Evolutionary conservation across 164 flowering plant genomes (phyloP).

Genomic region (Tinospora cordifolia): DNA sequence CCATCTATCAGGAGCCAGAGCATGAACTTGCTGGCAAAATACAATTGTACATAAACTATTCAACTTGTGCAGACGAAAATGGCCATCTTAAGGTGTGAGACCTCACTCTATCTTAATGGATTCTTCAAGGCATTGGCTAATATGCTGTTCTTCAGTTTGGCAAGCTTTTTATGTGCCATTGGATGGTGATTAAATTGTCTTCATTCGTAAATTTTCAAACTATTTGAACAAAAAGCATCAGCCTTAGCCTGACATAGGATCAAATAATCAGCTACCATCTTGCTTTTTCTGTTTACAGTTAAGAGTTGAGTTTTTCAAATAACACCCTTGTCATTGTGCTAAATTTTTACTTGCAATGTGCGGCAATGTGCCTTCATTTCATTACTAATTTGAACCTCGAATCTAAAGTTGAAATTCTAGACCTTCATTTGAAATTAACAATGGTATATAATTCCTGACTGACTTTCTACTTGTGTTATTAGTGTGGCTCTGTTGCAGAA

Average conservation of each 20-base stretch:
- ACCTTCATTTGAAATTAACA: too few species aligned
- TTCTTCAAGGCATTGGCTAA: background rate
- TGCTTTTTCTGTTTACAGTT: background rate
- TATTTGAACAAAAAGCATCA: background rate
- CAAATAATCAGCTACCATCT: background rate
- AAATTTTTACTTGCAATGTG: too few species aligned
- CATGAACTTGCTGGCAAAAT: conserved; percentile 83
- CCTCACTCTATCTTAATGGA: background rate
- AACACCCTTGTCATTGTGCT: background rate
- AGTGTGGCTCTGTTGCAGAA: conserved; percentile 97
- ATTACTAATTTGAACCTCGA: too few species aligned
- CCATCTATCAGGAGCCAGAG: conserved; percentile 83
- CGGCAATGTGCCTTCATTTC: too few species aligned
- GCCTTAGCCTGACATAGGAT: background rate
- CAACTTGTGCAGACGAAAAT: conserved; percentile 64
- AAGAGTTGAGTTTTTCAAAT: background rate
- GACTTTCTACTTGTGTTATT: conserved; percentile 20
- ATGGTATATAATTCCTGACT: too few species aligned
- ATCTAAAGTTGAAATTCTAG: too few species aligned
- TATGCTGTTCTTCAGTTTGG: background rate
- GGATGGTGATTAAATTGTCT: background rate
- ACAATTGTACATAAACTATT: conserved; percentile 66
- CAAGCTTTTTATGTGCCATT: background rate
- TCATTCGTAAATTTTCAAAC: background rate
- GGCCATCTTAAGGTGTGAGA: conserved; percentile 57